These are phyloP conservation scores for Ensete glaucum DNA, from an alignment of 176 grass and related monocot genomes.

Conservation along the genomic window DNA sequence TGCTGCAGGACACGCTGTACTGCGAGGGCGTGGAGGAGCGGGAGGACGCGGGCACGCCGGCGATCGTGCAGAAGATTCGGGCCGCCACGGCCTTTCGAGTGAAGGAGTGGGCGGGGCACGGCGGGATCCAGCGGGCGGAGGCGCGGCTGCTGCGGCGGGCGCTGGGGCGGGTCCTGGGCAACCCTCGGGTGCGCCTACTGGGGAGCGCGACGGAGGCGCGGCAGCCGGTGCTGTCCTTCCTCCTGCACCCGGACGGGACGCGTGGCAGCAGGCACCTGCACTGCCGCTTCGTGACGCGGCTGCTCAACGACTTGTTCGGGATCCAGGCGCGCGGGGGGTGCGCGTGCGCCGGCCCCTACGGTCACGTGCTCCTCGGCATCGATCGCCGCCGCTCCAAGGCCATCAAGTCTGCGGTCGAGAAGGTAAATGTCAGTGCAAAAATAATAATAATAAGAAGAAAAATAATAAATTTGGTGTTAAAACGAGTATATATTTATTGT, in stretches of 20 bases:
- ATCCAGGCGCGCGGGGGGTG: constrained; percentile 75
- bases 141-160: constrained; percentile 24
- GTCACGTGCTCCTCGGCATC: constrained; percentile 45
- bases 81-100: constrained; percentile 60
- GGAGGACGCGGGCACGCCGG: constrained; percentile 55
- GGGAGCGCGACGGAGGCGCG: constrained; percentile 36
- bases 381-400: constrained; percentile 32
- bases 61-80: constrained; percentile 58
- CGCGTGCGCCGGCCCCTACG: constrained; percentile 59
- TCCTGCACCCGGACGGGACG: constrained; percentile 30
- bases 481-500: too few species aligned
- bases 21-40: constrained; percentile 42
- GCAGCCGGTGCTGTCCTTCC: constrained; percentile 55
- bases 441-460: too few species aligned
- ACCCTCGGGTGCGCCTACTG: constrained; percentile 39
- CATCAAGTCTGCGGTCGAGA: constrained; percentile 44
- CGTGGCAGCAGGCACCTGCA: constrained; percentile 32
- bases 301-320: constrained; percentile 67
- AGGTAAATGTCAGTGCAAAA: constrained; percentile 15
- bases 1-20: constrained; percentile 52
- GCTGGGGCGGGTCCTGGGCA: constrained; percentile 18
- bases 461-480: too few species aligned
- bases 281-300: constrained; percentile 42
- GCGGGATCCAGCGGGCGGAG: constrained; percentile 26
- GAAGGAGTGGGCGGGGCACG: constrained; percentile 45